A percentile compares a stretch with the other conserved stretches of the same genome.
Evolutionary conservation across 441 rosid genomes (phyloP).

Genomic region (Brassica balearica): DNA sequence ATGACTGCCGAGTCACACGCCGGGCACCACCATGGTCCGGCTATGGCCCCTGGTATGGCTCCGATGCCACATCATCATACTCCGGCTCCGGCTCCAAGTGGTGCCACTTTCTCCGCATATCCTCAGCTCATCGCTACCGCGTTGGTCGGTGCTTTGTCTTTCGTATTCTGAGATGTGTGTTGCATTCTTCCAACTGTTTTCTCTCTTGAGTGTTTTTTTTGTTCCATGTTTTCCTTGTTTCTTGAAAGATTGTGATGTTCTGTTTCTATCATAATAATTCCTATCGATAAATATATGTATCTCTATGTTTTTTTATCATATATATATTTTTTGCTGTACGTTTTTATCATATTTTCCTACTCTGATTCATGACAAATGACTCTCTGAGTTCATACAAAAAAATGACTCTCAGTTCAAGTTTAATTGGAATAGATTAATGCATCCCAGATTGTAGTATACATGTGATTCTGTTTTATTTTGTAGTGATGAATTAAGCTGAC

Average conservation of each 20-base stretch:
- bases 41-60: slow-evolving; percentile 21
- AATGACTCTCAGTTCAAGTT: no score
- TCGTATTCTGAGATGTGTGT: slow-evolving; percentile 30
- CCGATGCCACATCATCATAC: not conserved
- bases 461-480: no score
- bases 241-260: not conserved
- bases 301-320: no score
- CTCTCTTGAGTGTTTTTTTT: not conserved
- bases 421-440: no score
- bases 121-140: slow-evolving; percentile 43
- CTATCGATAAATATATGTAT: not conserved
- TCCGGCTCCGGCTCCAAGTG: slow-evolving; percentile 37
- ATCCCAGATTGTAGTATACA: no score
- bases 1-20: slow-evolving; percentile 39
- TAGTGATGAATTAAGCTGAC: no score
- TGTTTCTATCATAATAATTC: not conserved
- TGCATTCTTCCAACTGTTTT: not conserved
- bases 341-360: no score
- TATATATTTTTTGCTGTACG: no score
- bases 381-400: no score
- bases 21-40: slow-evolving; percentile 4
- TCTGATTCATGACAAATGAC: no score
- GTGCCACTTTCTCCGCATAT: slow-evolving; percentile 43
- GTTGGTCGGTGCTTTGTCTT: slow-evolving; percentile 37
- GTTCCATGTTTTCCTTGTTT: not conserved